These are phyloP conservation scores for Bothriochloa decipiens DNA, from an alignment of 176 grass and related monocot species.

Conservation along the genomic window DNA sequence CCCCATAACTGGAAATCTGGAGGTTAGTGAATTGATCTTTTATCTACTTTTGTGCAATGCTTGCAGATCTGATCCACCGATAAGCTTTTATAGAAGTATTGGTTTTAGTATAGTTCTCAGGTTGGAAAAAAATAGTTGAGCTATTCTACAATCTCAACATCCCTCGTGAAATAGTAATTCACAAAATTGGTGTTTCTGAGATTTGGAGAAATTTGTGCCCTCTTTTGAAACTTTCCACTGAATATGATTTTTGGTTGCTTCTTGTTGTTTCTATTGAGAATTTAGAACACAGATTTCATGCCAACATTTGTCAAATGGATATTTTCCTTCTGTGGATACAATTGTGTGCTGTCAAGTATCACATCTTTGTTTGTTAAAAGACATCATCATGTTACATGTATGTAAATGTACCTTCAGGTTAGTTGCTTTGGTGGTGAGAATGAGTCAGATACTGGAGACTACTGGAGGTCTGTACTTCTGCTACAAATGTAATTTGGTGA, in stretches of 20 bases:
- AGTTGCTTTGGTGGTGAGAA: conserved; percentile 88
- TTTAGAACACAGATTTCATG: conserved; percentile 2
- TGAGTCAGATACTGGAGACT: conserved; percentile 89
- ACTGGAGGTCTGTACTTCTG: conserved; percentile 64
- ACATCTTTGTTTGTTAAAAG: neutral
- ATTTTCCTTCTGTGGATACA: neutral
- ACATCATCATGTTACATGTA: neutral
- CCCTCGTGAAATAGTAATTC: neutral
- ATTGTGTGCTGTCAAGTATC: neutral
- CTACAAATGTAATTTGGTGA: neutral
- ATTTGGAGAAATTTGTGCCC: neutral
- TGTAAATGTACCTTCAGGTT: conserved; percentile 57
- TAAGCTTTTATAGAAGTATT: conserved; percentile 3
- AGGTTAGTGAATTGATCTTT: conserved; percentile 50
- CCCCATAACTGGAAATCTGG: conserved; percentile 87
- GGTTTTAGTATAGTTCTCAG: conserved; percentile 9
- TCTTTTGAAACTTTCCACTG: conserved; percentile 7
- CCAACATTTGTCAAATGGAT: neutral
- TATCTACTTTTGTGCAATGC: neutral
- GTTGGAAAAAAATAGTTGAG: conserved; percentile 15
- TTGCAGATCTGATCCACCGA: neutral
- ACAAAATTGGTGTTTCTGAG: neutral
- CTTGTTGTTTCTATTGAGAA: conserved; percentile 5
- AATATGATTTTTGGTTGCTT: neutral
- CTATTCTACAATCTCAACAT: neutral